Evolutionary conservation across 176 grass and related monocot species (phyloP).

Genomic region (Triticum dicoccoides): DNA sequence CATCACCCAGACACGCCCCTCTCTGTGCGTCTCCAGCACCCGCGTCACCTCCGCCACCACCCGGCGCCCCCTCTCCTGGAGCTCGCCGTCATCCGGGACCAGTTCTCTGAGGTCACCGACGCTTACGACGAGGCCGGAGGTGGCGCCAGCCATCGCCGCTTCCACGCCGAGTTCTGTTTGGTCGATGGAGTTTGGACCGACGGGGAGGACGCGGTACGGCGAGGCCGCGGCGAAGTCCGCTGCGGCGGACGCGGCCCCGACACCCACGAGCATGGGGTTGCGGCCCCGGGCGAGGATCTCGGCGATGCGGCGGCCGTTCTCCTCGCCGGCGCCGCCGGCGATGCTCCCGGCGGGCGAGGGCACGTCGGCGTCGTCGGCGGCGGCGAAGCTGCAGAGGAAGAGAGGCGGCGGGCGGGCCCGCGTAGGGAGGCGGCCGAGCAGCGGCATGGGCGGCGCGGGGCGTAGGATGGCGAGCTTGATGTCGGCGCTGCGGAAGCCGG

Average conservation of each 20-base stretch:
- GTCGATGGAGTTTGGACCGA: conserved; percentile 23
- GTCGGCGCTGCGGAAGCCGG: conserved; percentile 65
- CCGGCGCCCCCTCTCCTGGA: conserved; percentile 35
- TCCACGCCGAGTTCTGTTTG: not conserved
- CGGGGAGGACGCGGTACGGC: conserved; percentile 45
- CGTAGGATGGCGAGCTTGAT: conserved; percentile 83
- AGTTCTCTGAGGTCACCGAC: conserved; percentile 78
- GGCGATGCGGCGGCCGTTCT: conserved; percentile 59
- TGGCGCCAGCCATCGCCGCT: not conserved
- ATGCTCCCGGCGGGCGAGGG: conserved; percentile 33
- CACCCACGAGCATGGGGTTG: conserved; percentile 90
- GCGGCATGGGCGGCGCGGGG: conserved; percentile 54
- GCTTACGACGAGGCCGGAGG: conserved; percentile 56
- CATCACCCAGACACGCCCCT: conserved; percentile 61
- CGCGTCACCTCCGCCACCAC: conserved; percentile 76
- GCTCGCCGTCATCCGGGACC: conserved; percentile 32
- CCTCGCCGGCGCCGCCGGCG: conserved; percentile 37
- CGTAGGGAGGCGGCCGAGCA: conserved; percentile 28
- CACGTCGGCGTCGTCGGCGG: conserved; percentile 54
- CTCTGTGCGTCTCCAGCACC: conserved; percentile 59
- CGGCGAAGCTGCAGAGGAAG: conserved; percentile 82
- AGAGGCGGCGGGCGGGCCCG: conserved; percentile 63
- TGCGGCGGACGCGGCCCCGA: conserved; percentile 62
- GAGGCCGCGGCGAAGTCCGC: conserved; percentile 42
- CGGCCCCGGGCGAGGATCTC: conserved; percentile 72